Evolutionary conservation across 1,284 basidiomycete species (phyloP).

Genomic region (Rhodotorula sp.): DNA sequence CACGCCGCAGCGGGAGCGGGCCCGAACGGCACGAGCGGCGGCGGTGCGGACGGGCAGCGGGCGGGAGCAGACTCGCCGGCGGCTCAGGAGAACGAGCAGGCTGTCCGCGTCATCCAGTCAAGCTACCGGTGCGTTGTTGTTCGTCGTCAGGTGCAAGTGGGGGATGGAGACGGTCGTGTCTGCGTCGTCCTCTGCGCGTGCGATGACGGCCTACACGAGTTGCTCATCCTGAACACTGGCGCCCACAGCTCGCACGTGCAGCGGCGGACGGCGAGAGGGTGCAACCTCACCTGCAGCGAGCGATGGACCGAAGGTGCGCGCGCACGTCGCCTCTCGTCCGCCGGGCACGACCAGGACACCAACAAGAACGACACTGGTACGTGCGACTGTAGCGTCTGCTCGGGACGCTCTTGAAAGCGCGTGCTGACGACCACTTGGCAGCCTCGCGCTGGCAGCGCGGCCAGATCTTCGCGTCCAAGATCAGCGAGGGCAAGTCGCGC

Average conservation of each 20-base stretch:
- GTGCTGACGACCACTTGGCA: constrained; percentile 6
- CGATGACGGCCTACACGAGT: neutral
- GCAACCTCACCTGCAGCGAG: constrained; percentile 39
- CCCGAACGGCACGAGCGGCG: neutral
- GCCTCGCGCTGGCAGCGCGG: constrained; percentile 44
- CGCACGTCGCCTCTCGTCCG: constrained; percentile 17
- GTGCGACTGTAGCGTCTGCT: constrained; percentile 1
- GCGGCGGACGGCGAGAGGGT: constrained; percentile 19
- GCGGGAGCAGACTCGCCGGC: neutral
- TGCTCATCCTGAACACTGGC: neutral
- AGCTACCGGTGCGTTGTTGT: constrained; percentile 33
- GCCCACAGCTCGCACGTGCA: constrained; percentile 1
- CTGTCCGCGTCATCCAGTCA: constrained; percentile 33
- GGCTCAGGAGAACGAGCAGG: neutral
- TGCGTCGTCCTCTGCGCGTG: neutral
- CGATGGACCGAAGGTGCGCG: constrained; percentile 44
- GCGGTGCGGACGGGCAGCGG: neutral
- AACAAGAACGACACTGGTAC: constrained; percentile 42
- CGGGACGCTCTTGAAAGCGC: no score
- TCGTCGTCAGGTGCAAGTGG: neutral
- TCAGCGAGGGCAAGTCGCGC: constrained; percentile 33
- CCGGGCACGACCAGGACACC: constrained; percentile 32
- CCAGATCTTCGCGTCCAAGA: constrained; percentile 41
- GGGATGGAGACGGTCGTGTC: neutral
- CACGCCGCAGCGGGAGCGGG: neutral